Evolutionary conservation across 2,329 filamentous ascomycete species (phyloP).

Genomic region (Zalaria sp.): DNA sequence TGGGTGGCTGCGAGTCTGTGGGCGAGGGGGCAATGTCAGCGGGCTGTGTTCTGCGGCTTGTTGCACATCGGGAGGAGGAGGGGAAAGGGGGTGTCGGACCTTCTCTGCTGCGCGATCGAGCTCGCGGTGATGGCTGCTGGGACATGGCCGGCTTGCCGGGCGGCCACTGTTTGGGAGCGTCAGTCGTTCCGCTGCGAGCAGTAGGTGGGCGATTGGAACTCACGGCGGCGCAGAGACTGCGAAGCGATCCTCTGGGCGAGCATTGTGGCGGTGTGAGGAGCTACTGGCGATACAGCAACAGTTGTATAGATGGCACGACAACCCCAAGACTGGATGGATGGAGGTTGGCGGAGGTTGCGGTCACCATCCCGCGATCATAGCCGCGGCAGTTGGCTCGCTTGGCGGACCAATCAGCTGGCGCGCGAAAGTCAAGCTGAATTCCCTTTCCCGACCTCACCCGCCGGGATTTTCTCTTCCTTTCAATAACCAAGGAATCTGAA

Average conservation of each 20-base stretch:
- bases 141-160: neutral
- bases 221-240: neutral
- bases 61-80: neutral
- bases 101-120: neutral
- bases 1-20: neutral
- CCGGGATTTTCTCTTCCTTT: neutral
- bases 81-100: neutral
- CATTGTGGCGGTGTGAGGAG: neutral
- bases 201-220: neutral
- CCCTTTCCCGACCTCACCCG: neutral
- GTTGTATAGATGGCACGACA: neutral
- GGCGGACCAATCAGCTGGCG: neutral
- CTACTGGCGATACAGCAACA: neutral
- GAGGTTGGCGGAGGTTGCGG: neutral
- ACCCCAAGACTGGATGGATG: neutral
- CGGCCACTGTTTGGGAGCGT: no score
- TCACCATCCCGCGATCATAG: neutral
- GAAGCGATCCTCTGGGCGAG: neutral
- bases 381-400: neutral
- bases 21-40: neutral
- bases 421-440: neutral
- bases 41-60: neutral
- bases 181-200: no score
- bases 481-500: neutral
- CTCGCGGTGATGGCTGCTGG: neutral